Percentiles rank a stretch among this genome's conserved stretches.
These are phyloP conservation scores for Lactarius tabidus DNA, from an alignment of 768 basidiomycete species.

Conservation along the genomic window DNA sequence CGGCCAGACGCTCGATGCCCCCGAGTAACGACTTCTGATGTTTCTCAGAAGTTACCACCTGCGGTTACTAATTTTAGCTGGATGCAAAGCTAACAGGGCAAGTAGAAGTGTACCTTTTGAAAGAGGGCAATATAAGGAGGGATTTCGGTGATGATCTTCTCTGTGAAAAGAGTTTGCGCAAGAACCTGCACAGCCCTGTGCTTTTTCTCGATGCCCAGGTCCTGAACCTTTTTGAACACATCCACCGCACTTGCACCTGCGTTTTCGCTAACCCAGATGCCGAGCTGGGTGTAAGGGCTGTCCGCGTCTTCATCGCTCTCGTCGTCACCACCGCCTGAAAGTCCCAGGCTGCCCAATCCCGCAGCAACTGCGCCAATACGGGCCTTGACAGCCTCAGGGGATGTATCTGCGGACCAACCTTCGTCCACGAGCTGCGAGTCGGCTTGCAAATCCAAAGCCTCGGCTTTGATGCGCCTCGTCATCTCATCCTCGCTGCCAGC, in stretches of 20 bases:
- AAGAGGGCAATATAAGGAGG: slow-evolving; percentile 63
- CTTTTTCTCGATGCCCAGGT: slow-evolving; percentile 90
- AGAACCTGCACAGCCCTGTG: slow-evolving; percentile 85
- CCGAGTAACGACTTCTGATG: slow-evolving; percentile 94
- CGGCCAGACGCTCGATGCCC: slow-evolving; percentile 85
- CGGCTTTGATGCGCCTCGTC: slow-evolving; percentile 87
- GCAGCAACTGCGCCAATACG: slow-evolving; percentile 70
- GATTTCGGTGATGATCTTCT: slow-evolving; percentile 63
- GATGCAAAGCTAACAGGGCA: not conserved
- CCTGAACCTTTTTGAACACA: slow-evolving; percentile 85
- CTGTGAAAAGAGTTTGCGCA: slow-evolving; percentile 79
- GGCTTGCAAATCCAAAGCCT: slow-evolving; percentile 70
- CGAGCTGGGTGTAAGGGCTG: slow-evolving; percentile 81
- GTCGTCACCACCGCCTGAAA: slow-evolving; percentile 72
- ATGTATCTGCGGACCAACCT: slow-evolving; percentile 92
- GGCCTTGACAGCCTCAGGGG: slow-evolving; percentile 80
- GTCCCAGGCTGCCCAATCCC: slow-evolving; percentile 48
- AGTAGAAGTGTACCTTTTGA: slow-evolving; percentile 56
- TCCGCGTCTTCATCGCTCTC: slow-evolving; percentile 85
- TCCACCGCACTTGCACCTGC: slow-evolving; percentile 54
- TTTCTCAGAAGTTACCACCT: slow-evolving; percentile 92
- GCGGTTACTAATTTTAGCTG: not conserved
- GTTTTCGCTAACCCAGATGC: slow-evolving; percentile 80
- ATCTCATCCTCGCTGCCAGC: slow-evolving; percentile 78
- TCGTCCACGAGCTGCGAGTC: slow-evolving; percentile 61